phyloP scores from a whole-genome alignment of 2,329 filamentous ascomycete species.

The Penicillium polonicum region DNA sequence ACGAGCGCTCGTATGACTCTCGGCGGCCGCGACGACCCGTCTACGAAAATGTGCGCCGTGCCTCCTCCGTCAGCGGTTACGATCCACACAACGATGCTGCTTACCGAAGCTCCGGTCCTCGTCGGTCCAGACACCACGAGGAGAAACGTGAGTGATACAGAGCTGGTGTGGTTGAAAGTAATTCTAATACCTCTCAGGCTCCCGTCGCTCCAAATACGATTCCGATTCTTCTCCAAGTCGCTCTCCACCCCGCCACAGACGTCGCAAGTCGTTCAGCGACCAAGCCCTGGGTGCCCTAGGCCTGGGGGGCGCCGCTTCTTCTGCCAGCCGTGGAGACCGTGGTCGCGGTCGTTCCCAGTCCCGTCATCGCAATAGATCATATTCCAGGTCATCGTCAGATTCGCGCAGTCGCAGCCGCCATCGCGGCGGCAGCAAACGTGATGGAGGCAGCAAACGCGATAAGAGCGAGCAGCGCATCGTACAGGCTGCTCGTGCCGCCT shows the following conservation, averaged over 20 bases:
- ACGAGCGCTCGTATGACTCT: slow-evolving; percentile 26
- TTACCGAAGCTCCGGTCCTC: slow-evolving; percentile 38
- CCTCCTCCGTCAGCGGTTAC: slow-evolving; percentile 38
- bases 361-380: slow-evolving; percentile 37
- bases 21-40: slow-evolving; percentile 25
- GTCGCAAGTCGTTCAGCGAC: slow-evolving; percentile 50
- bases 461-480: slow-evolving; percentile 64
- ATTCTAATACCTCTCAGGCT: slow-evolving; percentile 18
- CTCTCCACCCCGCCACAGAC: slow-evolving; percentile 41
- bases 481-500: slow-evolving; percentile 85
- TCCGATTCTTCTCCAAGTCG: slow-evolving; percentile 40
- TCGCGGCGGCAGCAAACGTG: slow-evolving; percentile 49
- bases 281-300: slow-evolving; percentile 57
- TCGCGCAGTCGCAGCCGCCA: slow-evolving; percentile 51
- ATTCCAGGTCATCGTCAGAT: slow-evolving; percentile 50
- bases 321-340: slow-evolving; percentile 49
- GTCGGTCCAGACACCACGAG: slow-evolving; percentile 50
- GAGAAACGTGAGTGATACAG: slow-evolving; percentile 34
- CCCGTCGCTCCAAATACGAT: slow-evolving; percentile 34
- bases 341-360: slow-evolving; percentile 42
- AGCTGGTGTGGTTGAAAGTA: background rate
- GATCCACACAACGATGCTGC: slow-evolving; percentile 36
- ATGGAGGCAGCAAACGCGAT: slow-evolving; percentile 46
- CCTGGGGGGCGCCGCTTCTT: slow-evolving; percentile 51
- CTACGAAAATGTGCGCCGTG: slow-evolving; percentile 38